Evolutionary conservation across 768 basidiomycete genomes (phyloP).

Genomic region (Suillus lakei): DNA sequence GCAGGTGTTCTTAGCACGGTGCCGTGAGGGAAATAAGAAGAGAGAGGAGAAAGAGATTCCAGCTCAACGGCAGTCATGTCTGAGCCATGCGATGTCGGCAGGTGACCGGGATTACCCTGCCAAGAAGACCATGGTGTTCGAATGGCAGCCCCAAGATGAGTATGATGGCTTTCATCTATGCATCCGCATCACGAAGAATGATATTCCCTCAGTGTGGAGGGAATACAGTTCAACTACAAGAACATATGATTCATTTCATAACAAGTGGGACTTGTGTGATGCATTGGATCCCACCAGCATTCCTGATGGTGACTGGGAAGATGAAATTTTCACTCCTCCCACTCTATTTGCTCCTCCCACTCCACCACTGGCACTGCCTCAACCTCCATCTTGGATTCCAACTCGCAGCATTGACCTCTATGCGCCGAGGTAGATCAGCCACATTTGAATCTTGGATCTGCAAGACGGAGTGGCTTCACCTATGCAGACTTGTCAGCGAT

Average conservation of each 20-base stretch:
- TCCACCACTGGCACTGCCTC: no score
- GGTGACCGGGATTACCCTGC: no score
- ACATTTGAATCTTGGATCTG: background rate
- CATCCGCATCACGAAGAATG: background rate
- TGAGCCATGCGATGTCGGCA: no score
- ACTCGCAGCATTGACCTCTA: background rate
- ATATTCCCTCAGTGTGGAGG: background rate
- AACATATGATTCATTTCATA: background rate
- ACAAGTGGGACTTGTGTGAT: slow-evolving; percentile 6
- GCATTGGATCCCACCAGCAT: no score
- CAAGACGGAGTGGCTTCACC: background rate
- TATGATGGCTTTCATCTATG: background rate
- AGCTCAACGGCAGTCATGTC: background rate
- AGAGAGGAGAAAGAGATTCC: background rate
- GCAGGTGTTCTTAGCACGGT: background rate
- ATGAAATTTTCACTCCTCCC: no score
- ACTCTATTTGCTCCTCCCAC: no score
- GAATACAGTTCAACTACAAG: background rate
- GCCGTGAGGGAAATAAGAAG: background rate
- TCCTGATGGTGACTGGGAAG: no score
- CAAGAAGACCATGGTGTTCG: background rate
- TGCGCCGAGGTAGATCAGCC: background rate
- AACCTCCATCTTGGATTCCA: background rate
- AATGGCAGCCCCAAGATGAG: background rate
- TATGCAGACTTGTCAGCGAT: background rate